Evolutionary conservation across 2,329 filamentous ascomycete genomes (phyloP).

Genomic region (Monilinia aucupariae): DNA sequence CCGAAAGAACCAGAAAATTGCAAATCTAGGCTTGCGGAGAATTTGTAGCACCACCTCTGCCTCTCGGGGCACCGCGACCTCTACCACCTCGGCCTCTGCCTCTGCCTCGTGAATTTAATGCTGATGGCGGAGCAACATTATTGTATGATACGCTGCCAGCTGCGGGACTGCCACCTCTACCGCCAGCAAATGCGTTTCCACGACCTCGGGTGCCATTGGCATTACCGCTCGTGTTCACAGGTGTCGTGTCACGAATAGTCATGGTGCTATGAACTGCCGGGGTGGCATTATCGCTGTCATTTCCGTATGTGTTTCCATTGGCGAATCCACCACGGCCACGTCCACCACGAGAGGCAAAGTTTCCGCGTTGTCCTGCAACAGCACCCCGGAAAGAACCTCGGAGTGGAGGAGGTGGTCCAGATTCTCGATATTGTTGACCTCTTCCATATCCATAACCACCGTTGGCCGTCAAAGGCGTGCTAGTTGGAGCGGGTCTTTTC

Average conservation of each 20-base stretch:
- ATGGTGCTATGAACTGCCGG: slow-evolving; percentile 29
- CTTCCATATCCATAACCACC: slow-evolving; percentile 54
- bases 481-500: slow-evolving; percentile 45
- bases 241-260: slow-evolving; percentile 24
- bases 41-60: slow-evolving; percentile 23
- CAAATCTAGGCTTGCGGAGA: slow-evolving; percentile 13
- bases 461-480: slow-evolving; percentile 48
- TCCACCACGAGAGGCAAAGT: slow-evolving; percentile 21
- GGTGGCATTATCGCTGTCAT: slow-evolving; percentile 25
- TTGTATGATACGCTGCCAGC: slow-evolving; percentile 41
- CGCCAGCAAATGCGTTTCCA: slow-evolving; percentile 21
- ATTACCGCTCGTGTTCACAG: slow-evolving; percentile 21
- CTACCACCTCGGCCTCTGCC: slow-evolving; percentile 35
- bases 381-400: slow-evolving; percentile 54
- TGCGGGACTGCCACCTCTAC: slow-evolving; percentile 24
- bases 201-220: slow-evolving; percentile 24
- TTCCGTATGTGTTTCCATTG: slow-evolving; percentile 14
- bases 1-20: not conserved
- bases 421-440: slow-evolving; percentile 56
- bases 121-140: slow-evolving; percentile 56
- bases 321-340: slow-evolving; percentile 35
- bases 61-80: slow-evolving; percentile 24
- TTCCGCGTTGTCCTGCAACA: slow-evolving; percentile 29
- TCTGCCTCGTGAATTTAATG: slow-evolving; percentile 43
- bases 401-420: slow-evolving; percentile 49